Conservation (phyloP, 106 monocot genomes). For the Allium fistulosum region DNA sequence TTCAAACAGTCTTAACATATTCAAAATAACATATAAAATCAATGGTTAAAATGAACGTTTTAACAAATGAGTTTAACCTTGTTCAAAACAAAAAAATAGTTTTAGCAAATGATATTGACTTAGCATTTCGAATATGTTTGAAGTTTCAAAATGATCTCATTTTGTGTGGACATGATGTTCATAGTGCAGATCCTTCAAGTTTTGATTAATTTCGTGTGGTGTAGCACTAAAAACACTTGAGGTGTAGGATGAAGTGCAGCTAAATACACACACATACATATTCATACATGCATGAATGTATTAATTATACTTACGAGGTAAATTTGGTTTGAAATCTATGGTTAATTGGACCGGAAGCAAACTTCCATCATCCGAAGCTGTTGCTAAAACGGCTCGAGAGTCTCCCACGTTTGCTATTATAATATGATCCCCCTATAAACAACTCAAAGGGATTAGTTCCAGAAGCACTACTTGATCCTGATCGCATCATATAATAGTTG, state of each 20-base stretch:
- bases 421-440: constrained; percentile 64
- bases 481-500: too few species aligned
- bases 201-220: too few species aligned
- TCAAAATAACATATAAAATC: too few species aligned
- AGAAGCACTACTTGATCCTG: neutral
- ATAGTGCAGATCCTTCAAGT: too few species aligned
- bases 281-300: too few species aligned
- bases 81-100: neutral
- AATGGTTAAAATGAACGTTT: too few species aligned
- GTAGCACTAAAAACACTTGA: too few species aligned
- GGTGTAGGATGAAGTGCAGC: too few species aligned
- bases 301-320: constrained; percentile 43
- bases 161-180: neutral
- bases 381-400: constrained; percentile 86
- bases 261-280: too few species aligned
- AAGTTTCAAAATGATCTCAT: neutral
- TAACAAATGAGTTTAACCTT: neutral
- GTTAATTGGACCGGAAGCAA: constrained; percentile 73
- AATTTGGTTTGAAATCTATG: constrained; percentile 71
- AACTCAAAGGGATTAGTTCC: neutral
- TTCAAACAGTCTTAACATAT: too few species aligned
- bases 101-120: neutral
- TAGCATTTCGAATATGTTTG: neutral
- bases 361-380: constrained; percentile 44
- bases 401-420: constrained; percentile 85